Evolutionary conservation across 2,329 filamentous ascomycete species (phyloP).

Genomic region (Helminthosporium solani): DNA sequence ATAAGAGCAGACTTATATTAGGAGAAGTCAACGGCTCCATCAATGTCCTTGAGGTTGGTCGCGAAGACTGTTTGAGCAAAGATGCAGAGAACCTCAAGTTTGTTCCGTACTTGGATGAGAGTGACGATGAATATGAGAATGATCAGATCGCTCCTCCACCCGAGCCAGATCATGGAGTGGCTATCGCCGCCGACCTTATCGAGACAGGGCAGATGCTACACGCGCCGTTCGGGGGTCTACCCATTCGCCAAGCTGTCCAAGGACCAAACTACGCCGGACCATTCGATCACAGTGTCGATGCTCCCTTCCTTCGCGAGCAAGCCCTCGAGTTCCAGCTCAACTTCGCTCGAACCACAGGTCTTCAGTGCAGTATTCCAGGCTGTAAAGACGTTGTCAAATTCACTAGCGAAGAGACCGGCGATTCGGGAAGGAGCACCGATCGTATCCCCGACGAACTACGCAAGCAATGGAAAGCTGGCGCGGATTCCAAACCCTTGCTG

Average conservation of each 20-base stretch:
- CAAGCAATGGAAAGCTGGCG: conserved; percentile 23
- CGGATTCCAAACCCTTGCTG: conserved; percentile 9
- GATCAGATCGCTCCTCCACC: background rate
- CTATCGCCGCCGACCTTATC: conserved; percentile 31
- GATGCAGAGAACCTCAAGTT: conserved; percentile 34
- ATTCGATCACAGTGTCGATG: conserved; percentile 30
- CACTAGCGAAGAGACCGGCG: conserved; percentile 41
- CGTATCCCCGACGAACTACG: conserved; percentile 46
- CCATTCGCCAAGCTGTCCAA: conserved; percentile 49
- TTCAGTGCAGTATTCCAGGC: conserved; percentile 25
- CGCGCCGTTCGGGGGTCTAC: conserved; percentile 44
- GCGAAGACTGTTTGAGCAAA: conserved; percentile 31
- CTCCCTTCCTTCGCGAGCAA: conserved; percentile 25
- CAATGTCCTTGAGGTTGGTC: conserved; percentile 51
- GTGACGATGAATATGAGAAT: background rate
- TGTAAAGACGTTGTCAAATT: conserved; percentile 36
- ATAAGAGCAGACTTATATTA: conserved; percentile 56
- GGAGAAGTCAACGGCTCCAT: conserved; percentile 59
- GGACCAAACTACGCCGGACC: conserved; percentile 47
- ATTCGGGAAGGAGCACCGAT: conserved; percentile 42
- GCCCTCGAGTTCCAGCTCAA: conserved; percentile 37
- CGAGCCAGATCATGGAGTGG: conserved; percentile 24
- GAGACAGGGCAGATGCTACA: conserved; percentile 35
- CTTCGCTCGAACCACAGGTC: conserved; percentile 15
- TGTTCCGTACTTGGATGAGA: conserved; percentile 20